Percentiles rank a stretch among this genome's conserved stretches.
Conservation (phyloP, 441 rosid genomes). For the Euphorbia celastroides region DNA sequence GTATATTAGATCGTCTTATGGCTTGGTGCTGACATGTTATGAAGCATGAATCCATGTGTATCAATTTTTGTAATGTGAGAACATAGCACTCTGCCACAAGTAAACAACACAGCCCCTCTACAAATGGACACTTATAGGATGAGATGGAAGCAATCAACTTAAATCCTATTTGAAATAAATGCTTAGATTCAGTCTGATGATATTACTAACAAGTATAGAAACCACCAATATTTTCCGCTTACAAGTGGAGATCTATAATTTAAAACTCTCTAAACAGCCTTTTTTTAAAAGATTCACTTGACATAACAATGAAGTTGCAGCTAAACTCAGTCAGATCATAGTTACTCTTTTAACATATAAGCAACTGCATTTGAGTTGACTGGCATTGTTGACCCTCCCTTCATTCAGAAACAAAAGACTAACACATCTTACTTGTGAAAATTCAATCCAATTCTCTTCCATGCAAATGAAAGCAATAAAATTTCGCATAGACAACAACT, state of each 20-base stretch:
- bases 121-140: too few relatives aligned
- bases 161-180: neutral
- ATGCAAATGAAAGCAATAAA: neutral
- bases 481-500: neutral
- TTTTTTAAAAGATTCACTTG: neutral
- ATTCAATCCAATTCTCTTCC: neutral
- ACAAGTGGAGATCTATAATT: neutral
- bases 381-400: neutral
- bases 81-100: too few relatives aligned
- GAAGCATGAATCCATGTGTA: neutral
- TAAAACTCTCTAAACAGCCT: neutral
- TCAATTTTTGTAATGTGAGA: neutral
- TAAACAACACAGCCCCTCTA: neutral
- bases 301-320: neutral
- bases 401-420: neutral
- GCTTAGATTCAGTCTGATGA: neutral
- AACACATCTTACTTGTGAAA: neutral
- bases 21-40: neutral
- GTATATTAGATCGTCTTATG: neutral
- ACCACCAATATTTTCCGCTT: neutral
- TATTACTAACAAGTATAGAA: neutral
- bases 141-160: neutral
- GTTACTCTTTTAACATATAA: neutral
- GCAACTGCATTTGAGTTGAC: neutral
- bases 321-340: neutral